These are phyloP conservation scores for Ophiostoma angusticollis DNA, from an alignment of 2,329 filamentous ascomycete genomes.

Conservation along the genomic window DNA sequence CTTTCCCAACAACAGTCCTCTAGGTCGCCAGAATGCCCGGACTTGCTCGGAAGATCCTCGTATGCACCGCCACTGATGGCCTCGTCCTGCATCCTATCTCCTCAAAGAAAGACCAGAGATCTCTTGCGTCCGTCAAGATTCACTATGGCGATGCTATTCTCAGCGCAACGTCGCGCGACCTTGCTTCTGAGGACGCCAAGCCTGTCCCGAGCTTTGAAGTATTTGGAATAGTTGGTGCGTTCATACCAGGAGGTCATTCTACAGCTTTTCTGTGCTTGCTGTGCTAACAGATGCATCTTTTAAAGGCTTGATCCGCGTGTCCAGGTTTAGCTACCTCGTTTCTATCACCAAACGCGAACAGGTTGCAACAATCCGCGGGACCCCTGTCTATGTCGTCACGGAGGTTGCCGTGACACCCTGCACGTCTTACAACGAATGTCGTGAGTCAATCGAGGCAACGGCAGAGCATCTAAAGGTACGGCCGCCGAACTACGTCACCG, in stretches of 20 bases:
- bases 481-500: constrained; percentile 21
- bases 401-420: constrained; percentile 87
- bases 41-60: constrained; percentile 65
- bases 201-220: constrained; percentile 42
- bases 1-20: constrained; percentile 4
- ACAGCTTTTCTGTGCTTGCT: too few relatives aligned
- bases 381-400: constrained; percentile 73
- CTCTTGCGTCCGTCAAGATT: constrained; percentile 47
- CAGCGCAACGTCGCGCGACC: constrained; percentile 31
- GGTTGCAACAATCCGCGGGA: constrained; percentile 74
- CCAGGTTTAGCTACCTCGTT: constrained; percentile 70
- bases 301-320: constrained; percentile 70
- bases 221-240: constrained; percentile 45
- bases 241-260: not conserved
- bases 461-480: constrained; percentile 27
- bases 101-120: constrained; percentile 45
- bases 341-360: constrained; percentile 77
- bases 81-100: constrained; percentile 65
- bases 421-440: constrained; percentile 60
- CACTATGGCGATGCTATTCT: constrained; percentile 51
- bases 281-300: not conserved
- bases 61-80: constrained; percentile 72
- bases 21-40: constrained; percentile 47
- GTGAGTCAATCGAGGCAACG: constrained; percentile 55
- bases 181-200: constrained; percentile 29